Conservation (phyloP, 768 basidiomycete genomes). For the Lactarius evosmus region DNA sequence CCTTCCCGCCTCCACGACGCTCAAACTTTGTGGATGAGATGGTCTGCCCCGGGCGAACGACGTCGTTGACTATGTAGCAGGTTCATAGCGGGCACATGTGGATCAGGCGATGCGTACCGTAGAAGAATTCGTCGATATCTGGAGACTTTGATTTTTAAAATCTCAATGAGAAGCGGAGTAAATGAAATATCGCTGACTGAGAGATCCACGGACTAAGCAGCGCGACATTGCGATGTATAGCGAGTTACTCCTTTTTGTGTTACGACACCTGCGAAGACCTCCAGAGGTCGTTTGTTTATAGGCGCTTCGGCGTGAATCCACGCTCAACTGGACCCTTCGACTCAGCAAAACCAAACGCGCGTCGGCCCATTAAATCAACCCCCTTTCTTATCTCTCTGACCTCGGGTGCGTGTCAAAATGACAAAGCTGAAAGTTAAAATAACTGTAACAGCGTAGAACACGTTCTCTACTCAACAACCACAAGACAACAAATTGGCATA, state of each 20-base stretch:
- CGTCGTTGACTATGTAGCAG: constrained; percentile 42
- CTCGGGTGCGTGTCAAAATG: constrained; percentile 7
- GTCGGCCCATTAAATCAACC: background rate
- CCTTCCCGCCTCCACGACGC: constrained; percentile 56
- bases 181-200: constrained; percentile 11
- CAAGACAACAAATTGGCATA: background rate
- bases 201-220: constrained; percentile 17
- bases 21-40: constrained; percentile 51
- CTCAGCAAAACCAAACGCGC: background rate
- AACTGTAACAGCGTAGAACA: constrained; percentile 1
- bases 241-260: background rate
- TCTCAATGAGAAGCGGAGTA: background rate
- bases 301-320: background rate
- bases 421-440: background rate
- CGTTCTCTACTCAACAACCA: background rate
- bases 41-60: constrained; percentile 58
- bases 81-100: background rate
- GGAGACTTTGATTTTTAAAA: background rate
- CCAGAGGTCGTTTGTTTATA: no score
- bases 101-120: constrained; percentile 38
- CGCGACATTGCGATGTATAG: background rate
- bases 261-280: no score
- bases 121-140: constrained; percentile 60
- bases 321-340: no score
- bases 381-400: background rate